Base-by-base conservation (phyloP, 2,329 filamentous ascomycete genomes). In the Metarhizium anisopliae region DNA sequence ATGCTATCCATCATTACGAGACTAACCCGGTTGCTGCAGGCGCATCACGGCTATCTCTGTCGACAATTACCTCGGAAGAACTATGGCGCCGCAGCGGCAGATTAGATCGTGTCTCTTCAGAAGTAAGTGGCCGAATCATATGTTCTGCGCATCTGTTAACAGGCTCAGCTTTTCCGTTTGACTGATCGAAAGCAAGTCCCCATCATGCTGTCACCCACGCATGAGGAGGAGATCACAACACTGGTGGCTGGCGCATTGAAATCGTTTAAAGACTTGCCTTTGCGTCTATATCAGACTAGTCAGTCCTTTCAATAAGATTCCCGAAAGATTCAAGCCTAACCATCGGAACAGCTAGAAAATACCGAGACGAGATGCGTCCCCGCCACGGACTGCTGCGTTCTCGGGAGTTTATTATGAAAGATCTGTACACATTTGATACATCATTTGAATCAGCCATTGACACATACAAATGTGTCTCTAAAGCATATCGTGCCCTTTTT, bases 351-450 rank as follows among this genome's bases (percentile, higher is more conserved):
- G 87, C 90, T 35, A 83, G 93, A 50, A 99, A 99, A 70, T 99
- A 97, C 66, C 84, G 94, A 51, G 94, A 99, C 72, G 94, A 99
- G 71, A 81, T 87, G 56, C 82, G 94, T 30, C 94, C 94, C 20
- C 83, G 94, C 36, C 89, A 95, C 63, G 94, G 94, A 13, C 77
- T 99, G 2, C 76, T 99, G 8, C 85, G 94, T 10, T 88, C 90
- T 1, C 85, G 91, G 59, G 94, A 99, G 66, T 99, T 99, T 64
- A 74, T 90, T 62, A 99, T 99, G 94, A 99, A 99, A 71, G 94
- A 99, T 69, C 80, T 99, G 1, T 99, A 99, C 69, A 96, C 92
- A 0, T 99, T 99, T 66, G 94, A 99, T 66, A 74, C 79, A 40
- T 86, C 79, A 4, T 68, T 77, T 0, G 72, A 81, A 30, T 74